Base-by-base conservation (phyloP, 129 eudicot species). In the Centaurea solstitialis region DNA sequence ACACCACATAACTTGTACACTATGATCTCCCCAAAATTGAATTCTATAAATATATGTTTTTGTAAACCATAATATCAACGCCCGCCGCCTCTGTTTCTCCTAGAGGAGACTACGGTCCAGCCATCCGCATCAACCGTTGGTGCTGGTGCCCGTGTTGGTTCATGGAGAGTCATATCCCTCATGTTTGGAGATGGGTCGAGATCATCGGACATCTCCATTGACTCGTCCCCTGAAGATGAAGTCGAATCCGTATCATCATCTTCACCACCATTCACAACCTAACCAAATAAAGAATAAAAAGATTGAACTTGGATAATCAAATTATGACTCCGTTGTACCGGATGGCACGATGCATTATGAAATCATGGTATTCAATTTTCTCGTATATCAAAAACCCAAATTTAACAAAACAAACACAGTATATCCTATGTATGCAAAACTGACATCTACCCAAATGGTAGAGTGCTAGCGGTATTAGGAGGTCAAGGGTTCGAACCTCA, bases 61-160 rank as follows among this genome's bases (percentile, higher is more conserved):
- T 26, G 22, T 5, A 57, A 24, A 20, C 43, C 28, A 77, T 68
- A 64, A 72, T 37, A 72, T 80, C 77, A 92, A 18, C 65, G 82
- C 75, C 81, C 80, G 76, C 84, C 85, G 17, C 93, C 90, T 84
- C 80, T 90, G 78, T 84, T 82, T 72, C 89, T 84, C 76, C 83
- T 87, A 35, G 96, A 84, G 64, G 94, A 26, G 68, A 93, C 97
- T 11, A 84, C 87, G 22, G 91, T 89, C 96, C 97, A 93, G 76
- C 96, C 97, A 79, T 93, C 97, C 21, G 86, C 90, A 69, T 88
- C 89, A 53, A 87, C 88, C 6, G 12, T 66, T 20, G 83, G 82
- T 18, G 77, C 13, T 6, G 30, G 15, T 15, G 30, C 39, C 20
- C 9, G 79, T 17, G 74, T 23, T 15, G 86, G 85, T 26, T 84